Evolutionary conservation across 345 rosid species (phyloP).

Genomic region (Sisymbrium altissimum): DNA sequence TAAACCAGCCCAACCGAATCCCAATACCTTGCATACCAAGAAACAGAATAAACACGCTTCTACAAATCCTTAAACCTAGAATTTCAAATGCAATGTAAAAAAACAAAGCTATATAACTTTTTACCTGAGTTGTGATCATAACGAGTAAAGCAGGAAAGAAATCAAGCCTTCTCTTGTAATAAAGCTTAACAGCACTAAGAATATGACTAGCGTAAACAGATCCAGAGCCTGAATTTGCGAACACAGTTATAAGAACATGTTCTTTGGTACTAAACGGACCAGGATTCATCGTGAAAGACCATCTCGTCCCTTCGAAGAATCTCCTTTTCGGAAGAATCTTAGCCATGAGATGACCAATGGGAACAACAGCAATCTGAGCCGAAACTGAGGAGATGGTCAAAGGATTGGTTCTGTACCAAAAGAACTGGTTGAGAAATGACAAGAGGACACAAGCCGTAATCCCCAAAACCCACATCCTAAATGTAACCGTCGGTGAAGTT

Average conservation of each 20-base stretch:
- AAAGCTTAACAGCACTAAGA: slow-evolving; percentile 63
- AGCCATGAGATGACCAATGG: slow-evolving; percentile 76
- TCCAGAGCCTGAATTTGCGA: slow-evolving; percentile 76
- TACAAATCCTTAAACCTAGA: not conserved
- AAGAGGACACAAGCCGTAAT: slow-evolving; percentile 50
- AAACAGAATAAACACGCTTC: slow-evolving; percentile 8
- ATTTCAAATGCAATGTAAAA: not conserved
- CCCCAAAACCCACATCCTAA: slow-evolving; percentile 87
- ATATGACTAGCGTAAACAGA: slow-evolving; percentile 74
- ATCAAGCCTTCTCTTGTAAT: slow-evolving; percentile 49
- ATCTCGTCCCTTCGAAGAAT: slow-evolving; percentile 49
- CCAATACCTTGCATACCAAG: slow-evolving; percentile 60
- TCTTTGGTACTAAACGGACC: slow-evolving; percentile 85
- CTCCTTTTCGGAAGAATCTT: slow-evolving; percentile 39
- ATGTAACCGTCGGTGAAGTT: slow-evolving; percentile 56
- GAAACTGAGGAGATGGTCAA: slow-evolving; percentile 51
- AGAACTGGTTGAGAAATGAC: slow-evolving; percentile 81
- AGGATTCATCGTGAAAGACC: slow-evolving; percentile 63
- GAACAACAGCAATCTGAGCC: slow-evolving; percentile 80
- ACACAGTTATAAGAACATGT: slow-evolving; percentile 79
- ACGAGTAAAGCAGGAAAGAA: slow-evolving; percentile 65
- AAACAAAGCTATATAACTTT: not conserved
- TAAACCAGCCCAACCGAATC: slow-evolving; percentile 88
- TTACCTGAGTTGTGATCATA: slow-evolving; percentile 82
- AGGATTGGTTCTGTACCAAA: slow-evolving; percentile 71